Evolutionary conservation across 1,139 yeast genomes (phyloP).

Genomic region (Blastobotrys aristatus): DNA sequence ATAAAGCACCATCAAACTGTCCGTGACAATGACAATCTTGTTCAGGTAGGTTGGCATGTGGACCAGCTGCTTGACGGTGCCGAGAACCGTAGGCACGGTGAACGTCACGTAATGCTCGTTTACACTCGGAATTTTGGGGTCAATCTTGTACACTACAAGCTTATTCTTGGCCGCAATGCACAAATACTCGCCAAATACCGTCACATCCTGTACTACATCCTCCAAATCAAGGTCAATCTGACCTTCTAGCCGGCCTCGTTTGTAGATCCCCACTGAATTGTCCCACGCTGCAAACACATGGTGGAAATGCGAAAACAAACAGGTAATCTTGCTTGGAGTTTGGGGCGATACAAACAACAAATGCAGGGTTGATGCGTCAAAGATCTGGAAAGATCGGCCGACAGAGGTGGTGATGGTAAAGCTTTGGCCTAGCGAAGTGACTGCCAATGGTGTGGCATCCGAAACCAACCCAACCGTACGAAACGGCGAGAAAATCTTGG

Average conservation of each 20-base stretch:
- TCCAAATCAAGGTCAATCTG: conserved; percentile 40
- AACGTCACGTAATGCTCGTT: conserved; percentile 65
- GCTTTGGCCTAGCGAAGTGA: conserved; percentile 83
- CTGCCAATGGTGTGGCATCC: conserved; percentile 76
- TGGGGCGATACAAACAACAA: conserved; percentile 84
- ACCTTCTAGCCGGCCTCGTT: conserved; percentile 72
- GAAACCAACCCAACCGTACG: conserved; percentile 43
- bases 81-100: conserved; percentile 53
- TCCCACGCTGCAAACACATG: conserved; percentile 77
- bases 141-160: conserved; percentile 61
- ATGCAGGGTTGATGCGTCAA: conserved; percentile 85
- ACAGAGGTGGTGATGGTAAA: conserved; percentile 87
- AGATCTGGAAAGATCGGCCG: conserved; percentile 86
- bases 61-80: conserved; percentile 59
- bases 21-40: conserved; percentile 70
- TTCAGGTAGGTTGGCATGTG: conserved; percentile 94
- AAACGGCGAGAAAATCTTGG: conserved; percentile 43
- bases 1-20: conserved; percentile 51
- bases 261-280: conserved; percentile 66
- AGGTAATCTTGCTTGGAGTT: conserved; percentile 63
- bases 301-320: conserved; percentile 77
- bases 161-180: conserved; percentile 54
- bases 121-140: conserved; percentile 33
- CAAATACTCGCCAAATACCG: conserved; percentile 75
- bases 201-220: conserved; percentile 39